phyloP scores from a whole-genome alignment of 2,329 filamentous ascomycete species.

The Colletotrichum neosansevieriae region DNA sequence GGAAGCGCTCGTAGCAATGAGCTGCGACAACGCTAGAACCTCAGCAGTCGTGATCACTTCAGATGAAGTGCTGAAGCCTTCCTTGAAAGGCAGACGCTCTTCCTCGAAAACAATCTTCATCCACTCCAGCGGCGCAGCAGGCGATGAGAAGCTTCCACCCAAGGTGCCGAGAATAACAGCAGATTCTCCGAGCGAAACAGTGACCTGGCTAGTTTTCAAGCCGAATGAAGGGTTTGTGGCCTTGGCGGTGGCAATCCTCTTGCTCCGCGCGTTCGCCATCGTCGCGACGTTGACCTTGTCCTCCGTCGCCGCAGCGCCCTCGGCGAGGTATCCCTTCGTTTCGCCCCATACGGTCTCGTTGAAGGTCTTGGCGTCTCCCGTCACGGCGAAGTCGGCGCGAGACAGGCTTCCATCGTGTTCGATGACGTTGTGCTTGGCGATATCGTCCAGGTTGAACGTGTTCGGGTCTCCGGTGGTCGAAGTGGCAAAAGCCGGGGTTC shows the following conservation, averaged over 20 bases:
- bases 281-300: slow-evolving; percentile 43
- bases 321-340: slow-evolving; percentile 32
- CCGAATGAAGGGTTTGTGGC: slow-evolving; percentile 32
- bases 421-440: slow-evolving; percentile 44
- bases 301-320: slow-evolving; percentile 39
- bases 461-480: slow-evolving; percentile 40
- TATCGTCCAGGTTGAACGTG: slow-evolving; percentile 42
- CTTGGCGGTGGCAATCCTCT: slow-evolving; percentile 43
- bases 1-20: slow-evolving; percentile 26
- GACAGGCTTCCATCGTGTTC: slow-evolving; percentile 50
- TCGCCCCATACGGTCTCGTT: slow-evolving; percentile 45
- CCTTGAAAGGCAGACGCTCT: slow-evolving; percentile 35
- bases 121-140: slow-evolving; percentile 33
- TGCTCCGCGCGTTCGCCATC: slow-evolving; percentile 46
- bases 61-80: slow-evolving; percentile 25
- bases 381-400: slow-evolving; percentile 46
- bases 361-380: slow-evolving; percentile 48
- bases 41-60: slow-evolving; percentile 21
- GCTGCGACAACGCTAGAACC: slow-evolving; percentile 30
- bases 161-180: slow-evolving; percentile 41
- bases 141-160: slow-evolving; percentile 36
- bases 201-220: slow-evolving; percentile 42
- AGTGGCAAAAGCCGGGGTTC: slow-evolving; percentile 50
- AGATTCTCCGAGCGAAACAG: slow-evolving; percentile 41
- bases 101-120: slow-evolving; percentile 31